Percentiles rank a stretch among this genome's conserved stretches.
phyloP scores from a whole-genome alignment of 2,329 filamentous ascomycete genomes.

The Botrytis fragariae region DNA sequence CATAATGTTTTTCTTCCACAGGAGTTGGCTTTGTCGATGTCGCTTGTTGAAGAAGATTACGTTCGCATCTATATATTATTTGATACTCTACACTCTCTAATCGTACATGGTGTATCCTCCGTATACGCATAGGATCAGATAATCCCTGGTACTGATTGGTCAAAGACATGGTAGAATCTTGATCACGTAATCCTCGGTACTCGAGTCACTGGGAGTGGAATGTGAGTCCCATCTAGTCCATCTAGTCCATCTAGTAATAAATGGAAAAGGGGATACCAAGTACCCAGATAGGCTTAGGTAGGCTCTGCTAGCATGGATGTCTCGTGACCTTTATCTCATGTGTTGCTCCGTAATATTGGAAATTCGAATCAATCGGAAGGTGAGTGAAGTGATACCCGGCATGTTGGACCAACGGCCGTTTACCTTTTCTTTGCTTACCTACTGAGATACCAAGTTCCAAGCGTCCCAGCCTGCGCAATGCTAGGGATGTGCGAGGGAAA shows the following conservation, averaged over 20 bases:
- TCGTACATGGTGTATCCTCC: background rate
- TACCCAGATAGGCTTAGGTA: background rate
- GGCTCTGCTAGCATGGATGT: background rate
- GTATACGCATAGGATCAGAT: background rate
- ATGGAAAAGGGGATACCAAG: background rate
- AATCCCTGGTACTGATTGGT: background rate
- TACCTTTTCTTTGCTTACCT: background rate
- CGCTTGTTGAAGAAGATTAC: background rate
- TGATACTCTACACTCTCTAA: background rate
- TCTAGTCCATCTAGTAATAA: background rate
- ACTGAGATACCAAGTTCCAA: background rate
- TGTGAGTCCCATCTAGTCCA: no score
- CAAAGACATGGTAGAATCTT: no score
- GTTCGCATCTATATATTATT: background rate
- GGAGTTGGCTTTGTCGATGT: background rate
- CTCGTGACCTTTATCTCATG: slow-evolving; percentile 2
- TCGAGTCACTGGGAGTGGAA: no score
- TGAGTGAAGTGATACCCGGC: background rate
- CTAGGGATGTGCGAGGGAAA: background rate
- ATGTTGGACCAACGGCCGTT: background rate
- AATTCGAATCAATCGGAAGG: background rate
- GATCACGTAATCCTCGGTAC: no score
- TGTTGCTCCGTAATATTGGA: background rate
- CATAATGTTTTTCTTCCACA: background rate
- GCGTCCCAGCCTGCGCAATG: background rate